Base-by-base conservation (phyloP, 2,329 filamentous ascomycete genomes). In the Aspergillus sp. region DNA sequence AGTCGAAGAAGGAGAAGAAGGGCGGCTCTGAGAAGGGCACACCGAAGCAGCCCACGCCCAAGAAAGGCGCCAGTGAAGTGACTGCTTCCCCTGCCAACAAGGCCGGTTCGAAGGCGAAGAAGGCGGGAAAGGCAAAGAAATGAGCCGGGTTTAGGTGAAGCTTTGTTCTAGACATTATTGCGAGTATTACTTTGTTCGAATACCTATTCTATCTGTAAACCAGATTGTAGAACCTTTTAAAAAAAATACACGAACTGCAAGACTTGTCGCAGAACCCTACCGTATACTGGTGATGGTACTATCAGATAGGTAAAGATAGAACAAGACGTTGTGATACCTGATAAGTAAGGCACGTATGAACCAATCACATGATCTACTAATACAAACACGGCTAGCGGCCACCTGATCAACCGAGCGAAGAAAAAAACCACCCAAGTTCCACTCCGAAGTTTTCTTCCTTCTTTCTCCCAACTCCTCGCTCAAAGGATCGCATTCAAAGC, bases 401-500 rank as follows among this genome's bases (percentile, higher is more conserved):
- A 61, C 60, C 43, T 60, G 57, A 63, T 56, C 45, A 47, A 47
- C 21, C 31, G 31, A 56, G 36, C 36, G 54, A 59, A 57, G 54
- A 60, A 58, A 57, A 59, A 61, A 64, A 61, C 34, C 47, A 55
- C 36, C 50, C 16, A 51, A 52, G 46, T 53, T 59, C 61, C 58
- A 61, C 58, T 60, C 60, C 31, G 48, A 61, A 54, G 58, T 41
- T 52, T 68, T 55, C 57, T 70, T 71, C 69, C 71, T 67, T 72
- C 67, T 66, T 67, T 71, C 71, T 70, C 76, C 78, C 84, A 84
- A 86, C 87, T 88, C 86, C 91, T 96, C 92, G 92, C 83, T 92
- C 91, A 85, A 97, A 91, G 91, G 91, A 96, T 97, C 93, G 93
- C 92, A 88, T 86, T 96, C 91, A 88, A 96, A 97, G 93, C 92